A percentile compares a stretch with the other conserved stretches of the same genome.
phyloP scores from a whole-genome alignment of 1,139 yeast genomes.

The Sugiyamaella pinicola region DNA sequence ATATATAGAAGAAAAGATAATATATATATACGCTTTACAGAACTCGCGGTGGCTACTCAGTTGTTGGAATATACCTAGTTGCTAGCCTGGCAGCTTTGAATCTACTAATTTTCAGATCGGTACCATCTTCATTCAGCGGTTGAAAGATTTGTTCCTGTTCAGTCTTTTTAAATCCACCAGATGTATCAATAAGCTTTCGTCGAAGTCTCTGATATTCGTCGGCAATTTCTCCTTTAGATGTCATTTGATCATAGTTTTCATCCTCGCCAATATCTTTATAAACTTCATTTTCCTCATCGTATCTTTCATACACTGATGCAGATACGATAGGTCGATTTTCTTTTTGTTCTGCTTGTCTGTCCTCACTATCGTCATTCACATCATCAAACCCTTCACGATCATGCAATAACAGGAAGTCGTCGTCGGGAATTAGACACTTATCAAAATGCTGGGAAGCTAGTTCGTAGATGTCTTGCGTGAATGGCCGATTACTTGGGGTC shows the following conservation, averaged over 20 bases:
- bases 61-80: slow-evolving; percentile 1
- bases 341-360: slow-evolving; percentile 27
- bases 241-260: slow-evolving; percentile 29
- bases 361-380: slow-evolving; percentile 13
- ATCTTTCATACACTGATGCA: slow-evolving; percentile 20
- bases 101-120: slow-evolving; percentile 30
- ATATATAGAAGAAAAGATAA: not conserved
- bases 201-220: slow-evolving; percentile 61
- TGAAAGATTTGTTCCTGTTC: slow-evolving; percentile 62
- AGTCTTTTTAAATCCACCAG: slow-evolving; percentile 53
- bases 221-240: slow-evolving; percentile 45
- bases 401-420: slow-evolving; percentile 39
- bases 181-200: slow-evolving; percentile 52
- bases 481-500: slow-evolving; percentile 5
- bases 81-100: slow-evolving; percentile 19
- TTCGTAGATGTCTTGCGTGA: slow-evolving; percentile 28
- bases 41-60: not conserved
- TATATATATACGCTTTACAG: not conserved
- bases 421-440: slow-evolving; percentile 41
- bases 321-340: slow-evolving; percentile 22
- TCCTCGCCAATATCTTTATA: slow-evolving; percentile 29
- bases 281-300: slow-evolving; percentile 26
- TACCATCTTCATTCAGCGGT: slow-evolving; percentile 83
- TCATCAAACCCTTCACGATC: slow-evolving; percentile 25
- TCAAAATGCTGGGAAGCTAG: slow-evolving; percentile 36